Evolutionary conservation across 163 green algal genomes (phyloP).

Genomic region (Scenedesmus sp.): DNA sequence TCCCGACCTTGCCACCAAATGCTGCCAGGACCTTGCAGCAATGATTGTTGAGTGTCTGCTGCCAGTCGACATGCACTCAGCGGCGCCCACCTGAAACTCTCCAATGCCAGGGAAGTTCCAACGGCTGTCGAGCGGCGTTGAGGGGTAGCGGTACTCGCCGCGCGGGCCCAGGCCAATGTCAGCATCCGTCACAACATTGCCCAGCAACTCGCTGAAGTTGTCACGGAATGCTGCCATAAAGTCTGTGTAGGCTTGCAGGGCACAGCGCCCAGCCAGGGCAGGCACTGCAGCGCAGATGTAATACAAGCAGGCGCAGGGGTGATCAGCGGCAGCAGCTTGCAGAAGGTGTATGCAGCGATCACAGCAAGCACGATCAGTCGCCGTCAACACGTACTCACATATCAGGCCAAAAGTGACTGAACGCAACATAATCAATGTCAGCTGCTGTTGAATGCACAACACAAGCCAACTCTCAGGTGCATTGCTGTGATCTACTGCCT

Average conservation of each 20-base stretch:
- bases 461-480: neutral
- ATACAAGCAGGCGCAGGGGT: neutral
- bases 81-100: constrained; percentile 80
- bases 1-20: no score
- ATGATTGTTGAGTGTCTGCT: no score
- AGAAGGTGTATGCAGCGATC: no score
- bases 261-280: constrained; percentile 71
- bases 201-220: constrained; percentile 61
- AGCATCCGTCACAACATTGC: constrained; percentile 61
- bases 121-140: constrained; percentile 76
- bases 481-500: neutral
- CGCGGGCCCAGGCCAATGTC: constrained; percentile 79
- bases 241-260: constrained; percentile 73
- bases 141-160: constrained; percentile 89
- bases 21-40: no score
- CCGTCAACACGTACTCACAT: no score
- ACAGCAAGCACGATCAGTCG: no score
- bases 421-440: neutral
- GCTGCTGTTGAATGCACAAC: neutral
- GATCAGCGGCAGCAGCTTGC: neutral
- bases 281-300: constrained; percentile 60
- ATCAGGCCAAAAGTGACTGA: no score
- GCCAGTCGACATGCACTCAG: neutral
- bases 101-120: constrained; percentile 90
- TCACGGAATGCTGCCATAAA: constrained; percentile 70